phyloP scores from a whole-genome alignment of 495 filamentous ascomycete species.

The Aspergillus ostianus region DNA sequence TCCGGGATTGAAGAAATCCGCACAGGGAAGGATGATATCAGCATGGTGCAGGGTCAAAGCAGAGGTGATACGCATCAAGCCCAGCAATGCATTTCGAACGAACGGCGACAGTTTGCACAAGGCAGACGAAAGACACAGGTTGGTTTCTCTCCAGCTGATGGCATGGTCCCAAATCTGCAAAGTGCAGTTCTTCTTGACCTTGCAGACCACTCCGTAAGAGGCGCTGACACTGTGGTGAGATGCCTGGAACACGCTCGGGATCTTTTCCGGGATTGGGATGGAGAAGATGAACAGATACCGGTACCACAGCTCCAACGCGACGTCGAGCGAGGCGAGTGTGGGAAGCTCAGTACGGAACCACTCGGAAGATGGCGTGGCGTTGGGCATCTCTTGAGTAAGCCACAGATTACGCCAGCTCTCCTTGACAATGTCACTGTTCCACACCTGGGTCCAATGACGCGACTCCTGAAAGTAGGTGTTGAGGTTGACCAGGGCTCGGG shows the following conservation, averaged over 20 bases:
- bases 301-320: conserved; percentile 59
- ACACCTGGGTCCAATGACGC: conserved; percentile 62
- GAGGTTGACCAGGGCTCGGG: conserved; percentile 57
- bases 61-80: conserved; percentile 58
- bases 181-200: conserved; percentile 58
- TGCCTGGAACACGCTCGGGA: conserved; percentile 64
- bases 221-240: conserved; percentile 65
- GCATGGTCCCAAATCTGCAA: conserved; percentile 69
- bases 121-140: conserved; percentile 58
- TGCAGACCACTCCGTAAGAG: conserved; percentile 65
- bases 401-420: conserved; percentile 60
- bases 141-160: conserved; percentile 64
- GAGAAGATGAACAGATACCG: conserved; percentile 70
- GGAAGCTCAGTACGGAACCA: conserved; percentile 61
- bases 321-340: conserved; percentile 54
- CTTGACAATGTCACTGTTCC: conserved; percentile 61
- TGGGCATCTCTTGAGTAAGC: conserved; percentile 56
- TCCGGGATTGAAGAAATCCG: conserved; percentile 65
- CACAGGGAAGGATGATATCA: conserved; percentile 63
- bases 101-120: conserved; percentile 58
- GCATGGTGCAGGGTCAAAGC: conserved; percentile 61
- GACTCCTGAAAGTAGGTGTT: conserved; percentile 62
- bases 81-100: conserved; percentile 54
- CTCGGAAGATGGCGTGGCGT: conserved; percentile 48
- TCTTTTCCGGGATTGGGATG: conserved; percentile 60